These are phyloP conservation scores for Kokia cookei DNA, from an alignment of 441 rosid genomes.

Conservation along the genomic window DNA sequence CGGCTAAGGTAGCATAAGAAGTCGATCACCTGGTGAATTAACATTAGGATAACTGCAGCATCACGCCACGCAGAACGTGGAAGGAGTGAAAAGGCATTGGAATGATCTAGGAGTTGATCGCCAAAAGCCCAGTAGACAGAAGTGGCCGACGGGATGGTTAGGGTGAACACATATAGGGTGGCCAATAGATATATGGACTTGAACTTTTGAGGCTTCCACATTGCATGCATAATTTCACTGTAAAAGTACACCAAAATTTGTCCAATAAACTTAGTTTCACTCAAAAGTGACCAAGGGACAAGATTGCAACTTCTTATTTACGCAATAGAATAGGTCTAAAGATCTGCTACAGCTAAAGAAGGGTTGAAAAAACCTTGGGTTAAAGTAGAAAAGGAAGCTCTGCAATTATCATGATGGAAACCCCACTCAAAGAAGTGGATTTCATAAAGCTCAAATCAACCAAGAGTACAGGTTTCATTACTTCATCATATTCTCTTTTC, in stretches of 20 bases:
- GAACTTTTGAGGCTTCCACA: conserved; percentile 64
- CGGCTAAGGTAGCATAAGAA: background rate
- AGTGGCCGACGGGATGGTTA: conserved; percentile 47
- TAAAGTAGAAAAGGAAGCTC: background rate
- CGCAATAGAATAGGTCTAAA: background rate
- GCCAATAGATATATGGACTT: conserved; percentile 50
- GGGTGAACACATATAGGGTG: conserved; percentile 54
- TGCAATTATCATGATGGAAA: background rate
- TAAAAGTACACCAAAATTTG: background rate
- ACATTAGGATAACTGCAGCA: conserved; percentile 49
- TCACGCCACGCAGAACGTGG: conserved; percentile 40
- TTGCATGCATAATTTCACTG: conserved; percentile 70
- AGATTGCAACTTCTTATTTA: background rate
- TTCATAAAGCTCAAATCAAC: background rate
- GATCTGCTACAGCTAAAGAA: background rate
- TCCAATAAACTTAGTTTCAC: too few species aligned
- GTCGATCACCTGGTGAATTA: conserved; percentile 45
- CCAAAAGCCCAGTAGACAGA: conserved; percentile 68
- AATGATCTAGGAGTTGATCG: conserved; percentile 45
- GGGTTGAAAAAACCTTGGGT: background rate
- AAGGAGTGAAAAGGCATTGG: conserved; percentile 56
- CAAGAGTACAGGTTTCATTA: background rate
- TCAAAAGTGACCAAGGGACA: background rate
- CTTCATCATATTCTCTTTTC: background rate
- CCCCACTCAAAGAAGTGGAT: background rate